Evolutionary conservation across 768 basidiomycete species (phyloP), one percentile per base, ranked within the genome.

Genomic region (Pilatotrama ljubarskyi): DNA sequence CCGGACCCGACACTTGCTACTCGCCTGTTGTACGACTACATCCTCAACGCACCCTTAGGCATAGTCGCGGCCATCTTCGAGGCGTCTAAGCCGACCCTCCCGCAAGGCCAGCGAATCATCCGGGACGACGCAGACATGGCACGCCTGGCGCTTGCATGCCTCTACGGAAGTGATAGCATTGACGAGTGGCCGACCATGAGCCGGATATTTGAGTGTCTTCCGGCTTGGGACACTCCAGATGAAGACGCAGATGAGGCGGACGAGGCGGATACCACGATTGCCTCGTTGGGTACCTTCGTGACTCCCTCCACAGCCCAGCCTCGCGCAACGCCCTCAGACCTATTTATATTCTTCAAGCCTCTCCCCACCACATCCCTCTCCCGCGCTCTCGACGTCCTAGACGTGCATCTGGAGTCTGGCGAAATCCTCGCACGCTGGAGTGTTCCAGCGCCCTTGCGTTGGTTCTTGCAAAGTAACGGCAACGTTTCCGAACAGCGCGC

Each of bases 181-280:
- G 78, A 84, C 58, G 81, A 87, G 64, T 96, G 92, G 93, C 69
- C 84, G 0, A 86, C 78, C 4, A 98, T 97, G 95, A 92, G 89
- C 64, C 77, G 79, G 32, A 91, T 99, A 51, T 98, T 99, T 71
- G 96, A 99, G 70, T 99, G 95, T 70, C 80, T 98, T 32, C 96
- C 96, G 0, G 96, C 88, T 3, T 97, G 95, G 93, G 87, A 86
- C 57, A 77, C 86, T 8, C 63, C 77, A 3, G 71, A 72, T 41
- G 80, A 79, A n/a, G 82, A 80, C 40, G 83, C 87, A 47, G 80
- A 81, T 41, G 82, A 90, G 58, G 83, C 80, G 49, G 93, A 93
- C 60, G 85, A 85, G 51, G 87, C 85, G n/a, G 87, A 94, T 52
- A 88, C 88, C 6, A 95, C 93, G 0, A 78, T 96, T 35, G 72